These are phyloP conservation scores for Iberis pinnata DNA, from an alignment of 345 rosid species.

Conservation along the genomic window DNA sequence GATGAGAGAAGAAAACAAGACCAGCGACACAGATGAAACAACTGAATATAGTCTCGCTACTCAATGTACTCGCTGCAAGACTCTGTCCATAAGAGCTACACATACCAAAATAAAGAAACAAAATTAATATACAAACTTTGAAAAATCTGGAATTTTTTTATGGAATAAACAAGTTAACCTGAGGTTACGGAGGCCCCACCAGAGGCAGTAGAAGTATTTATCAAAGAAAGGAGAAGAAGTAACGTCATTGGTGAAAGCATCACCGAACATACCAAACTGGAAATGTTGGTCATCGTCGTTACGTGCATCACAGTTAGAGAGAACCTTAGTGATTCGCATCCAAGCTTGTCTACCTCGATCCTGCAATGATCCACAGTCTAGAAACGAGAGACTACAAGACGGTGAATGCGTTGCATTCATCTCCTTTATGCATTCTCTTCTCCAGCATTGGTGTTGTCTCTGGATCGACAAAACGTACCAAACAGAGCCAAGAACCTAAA, in stretches of 20 bases:
- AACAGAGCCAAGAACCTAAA: conserved; percentile 45
- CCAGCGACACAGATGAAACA: conserved; percentile 61
- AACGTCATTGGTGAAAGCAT: conserved; percentile 59
- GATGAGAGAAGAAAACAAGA: conserved; percentile 72
- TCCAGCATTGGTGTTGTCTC: conserved; percentile 69
- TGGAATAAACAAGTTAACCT: conserved; percentile 33
- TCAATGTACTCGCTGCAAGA: conserved; percentile 47
- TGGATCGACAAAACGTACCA: conserved; percentile 75
- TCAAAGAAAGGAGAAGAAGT: conserved; percentile 45
- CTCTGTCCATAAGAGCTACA: conserved; percentile 84
- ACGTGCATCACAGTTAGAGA: conserved; percentile 47
- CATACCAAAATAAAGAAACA: conserved; percentile 10
- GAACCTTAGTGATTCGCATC: conserved; percentile 44
- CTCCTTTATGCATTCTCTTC: conserved; percentile 44
- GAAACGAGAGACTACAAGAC: conserved; percentile 41
- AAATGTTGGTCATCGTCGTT: conserved; percentile 36
- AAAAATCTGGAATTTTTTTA: background rate
- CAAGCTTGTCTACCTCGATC: conserved; percentile 50
- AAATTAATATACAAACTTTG: background rate
- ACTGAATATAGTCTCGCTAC: conserved; percentile 55
- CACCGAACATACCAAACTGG: conserved; percentile 67
- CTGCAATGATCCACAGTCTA: conserved; percentile 50
- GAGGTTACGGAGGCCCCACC: conserved; percentile 84
- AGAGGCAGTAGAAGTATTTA: conserved; percentile 77
- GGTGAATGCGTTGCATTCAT: conserved; percentile 41